Evolutionary conservation across 768 basidiomycete species (phyloP), one percentile per base, ranked within the genome.

Genomic region (Lanmaoa rubissima): DNA sequence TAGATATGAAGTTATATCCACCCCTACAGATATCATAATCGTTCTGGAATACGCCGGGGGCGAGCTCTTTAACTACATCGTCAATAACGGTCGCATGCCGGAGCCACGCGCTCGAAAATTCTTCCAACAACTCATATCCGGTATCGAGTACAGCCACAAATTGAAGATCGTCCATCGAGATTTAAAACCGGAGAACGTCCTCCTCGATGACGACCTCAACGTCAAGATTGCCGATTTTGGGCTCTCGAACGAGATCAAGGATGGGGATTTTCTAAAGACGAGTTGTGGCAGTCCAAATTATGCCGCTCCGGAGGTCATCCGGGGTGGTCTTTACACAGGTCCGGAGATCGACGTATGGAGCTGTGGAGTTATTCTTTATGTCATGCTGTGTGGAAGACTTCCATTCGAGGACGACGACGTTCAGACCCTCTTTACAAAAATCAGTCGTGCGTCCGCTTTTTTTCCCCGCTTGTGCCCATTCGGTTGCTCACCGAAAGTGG

Each of bases 201-300:
- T 94, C 16, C 80, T 93, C 7, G 90, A 92, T 73, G 88, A 90
- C 51, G 84, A 88, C 67, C 79, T 88, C 57, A 92, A 91, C 65
- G 87, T 98, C 75, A 99, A 99, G 75, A 98, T 99, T 60, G 95
- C 94, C n/a, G 97, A 99, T 77, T 99, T 98, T 70, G 97, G 97
- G 2, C 78, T 99, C 51, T 92, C 92, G 3, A 98, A 95, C 71
- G 90, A 95, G 69, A 95, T 98, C 77, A 88, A 87, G 66, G 96
- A 98, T 65, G 97, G 96, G 1, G 93, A 94, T 68, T 98, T 98
- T 73, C 78, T 99, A 54, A 93, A 94, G 66, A 99, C 97, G 10
- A 95, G 92, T 63, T 99, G 97, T 71, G 96, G 97, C 1, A 94
- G 92, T 69, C 97, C 97, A 1, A 98, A 99, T 72, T 99, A 99